Evolutionary conservation across 495 filamentous ascomycete genomes (phyloP).

Genomic region (Cercophora scortea): DNA sequence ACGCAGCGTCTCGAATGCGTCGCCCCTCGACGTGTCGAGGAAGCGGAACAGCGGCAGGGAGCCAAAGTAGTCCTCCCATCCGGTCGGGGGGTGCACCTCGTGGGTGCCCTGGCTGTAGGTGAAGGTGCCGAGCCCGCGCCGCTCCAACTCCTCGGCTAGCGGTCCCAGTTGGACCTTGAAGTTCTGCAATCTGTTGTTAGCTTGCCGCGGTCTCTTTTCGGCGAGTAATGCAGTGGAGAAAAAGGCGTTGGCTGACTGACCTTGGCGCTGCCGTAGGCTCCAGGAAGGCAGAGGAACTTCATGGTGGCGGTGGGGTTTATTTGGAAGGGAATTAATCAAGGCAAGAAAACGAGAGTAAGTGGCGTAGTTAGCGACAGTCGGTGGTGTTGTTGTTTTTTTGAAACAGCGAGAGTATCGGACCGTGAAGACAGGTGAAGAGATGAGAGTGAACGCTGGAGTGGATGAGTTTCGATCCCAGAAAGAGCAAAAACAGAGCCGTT

Average conservation of each 20-base stretch:
- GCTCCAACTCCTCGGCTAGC: slow-evolving; percentile 36
- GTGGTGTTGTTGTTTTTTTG: background rate
- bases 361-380: background rate
- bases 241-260: slow-evolving; percentile 8
- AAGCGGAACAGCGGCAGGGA: slow-evolving; percentile 44
- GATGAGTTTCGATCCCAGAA: too few species aligned
- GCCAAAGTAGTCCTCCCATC: slow-evolving; percentile 47
- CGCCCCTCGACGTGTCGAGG: slow-evolving; percentile 35
- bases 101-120: slow-evolving; percentile 40
- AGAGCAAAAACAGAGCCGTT: too few species aligned
- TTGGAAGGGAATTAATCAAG: background rate
- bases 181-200: slow-evolving; percentile 26
- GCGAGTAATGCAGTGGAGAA: background rate
- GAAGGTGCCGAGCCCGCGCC: slow-evolving; percentile 36
- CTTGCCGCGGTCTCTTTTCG: background rate
- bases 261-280: slow-evolving; percentile 37
- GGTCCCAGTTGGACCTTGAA: slow-evolving; percentile 47
- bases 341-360: background rate
- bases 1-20: slow-evolving; percentile 39
- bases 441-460: too few species aligned
- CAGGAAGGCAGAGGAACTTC: slow-evolving; percentile 24
- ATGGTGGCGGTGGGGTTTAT: slow-evolving; percentile 1
- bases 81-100: slow-evolving; percentile 34
- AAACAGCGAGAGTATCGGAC: background rate
- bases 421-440: background rate